Evolutionary conservation across 805 yeast species (phyloP).

Genomic region (Myxozyma monticola): DNA sequence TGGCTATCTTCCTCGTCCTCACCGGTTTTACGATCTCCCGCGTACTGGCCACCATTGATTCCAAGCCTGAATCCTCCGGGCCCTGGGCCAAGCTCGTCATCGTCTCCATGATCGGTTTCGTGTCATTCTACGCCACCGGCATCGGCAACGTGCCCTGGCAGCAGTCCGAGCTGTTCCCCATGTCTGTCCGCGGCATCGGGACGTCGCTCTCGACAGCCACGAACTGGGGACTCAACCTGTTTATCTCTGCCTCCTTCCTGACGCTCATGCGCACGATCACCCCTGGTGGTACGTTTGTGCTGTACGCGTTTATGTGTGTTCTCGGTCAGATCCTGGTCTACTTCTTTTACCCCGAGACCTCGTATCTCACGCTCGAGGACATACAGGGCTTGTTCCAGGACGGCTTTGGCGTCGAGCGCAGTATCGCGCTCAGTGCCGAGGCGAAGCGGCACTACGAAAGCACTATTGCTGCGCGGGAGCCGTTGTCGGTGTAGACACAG

Average conservation of each 20-base stretch:
- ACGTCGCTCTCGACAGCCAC: constrained; percentile 87
- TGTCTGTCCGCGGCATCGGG: constrained; percentile 89
- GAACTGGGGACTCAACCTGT: constrained; percentile 93
- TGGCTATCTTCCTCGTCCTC: constrained; percentile 71
- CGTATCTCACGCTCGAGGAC: constrained; percentile 88
- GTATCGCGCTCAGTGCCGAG: constrained; percentile 54
- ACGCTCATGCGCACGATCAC: constrained; percentile 91
- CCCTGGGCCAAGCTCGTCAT: constrained; percentile 84
- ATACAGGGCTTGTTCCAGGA: constrained; percentile 76
- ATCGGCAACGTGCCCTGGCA: constrained; percentile 99
- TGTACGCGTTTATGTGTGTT: constrained; percentile 80
- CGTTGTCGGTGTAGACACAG: too few relatives aligned
- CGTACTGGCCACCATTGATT: constrained; percentile 56
- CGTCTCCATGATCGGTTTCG: constrained; percentile 79
- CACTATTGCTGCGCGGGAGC: too few relatives aligned
- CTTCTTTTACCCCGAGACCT: constrained; percentile 89
- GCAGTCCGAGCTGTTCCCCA: constrained; percentile 92
- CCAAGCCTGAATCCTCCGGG: constrained; percentile 45
- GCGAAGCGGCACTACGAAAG: constrained; percentile 10
- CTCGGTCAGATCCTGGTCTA: constrained; percentile 71
- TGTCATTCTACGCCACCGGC: constrained; percentile 89
- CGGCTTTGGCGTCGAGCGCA: constrained; percentile 81
- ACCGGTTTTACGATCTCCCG: constrained; percentile 91
- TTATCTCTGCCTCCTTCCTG: constrained; percentile 85
- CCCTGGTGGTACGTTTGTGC: constrained; percentile 90